Evolutionary conservation across 2,329 filamentous ascomycete species (phyloP).

Genomic region (Botryotinia narcissicola): DNA sequence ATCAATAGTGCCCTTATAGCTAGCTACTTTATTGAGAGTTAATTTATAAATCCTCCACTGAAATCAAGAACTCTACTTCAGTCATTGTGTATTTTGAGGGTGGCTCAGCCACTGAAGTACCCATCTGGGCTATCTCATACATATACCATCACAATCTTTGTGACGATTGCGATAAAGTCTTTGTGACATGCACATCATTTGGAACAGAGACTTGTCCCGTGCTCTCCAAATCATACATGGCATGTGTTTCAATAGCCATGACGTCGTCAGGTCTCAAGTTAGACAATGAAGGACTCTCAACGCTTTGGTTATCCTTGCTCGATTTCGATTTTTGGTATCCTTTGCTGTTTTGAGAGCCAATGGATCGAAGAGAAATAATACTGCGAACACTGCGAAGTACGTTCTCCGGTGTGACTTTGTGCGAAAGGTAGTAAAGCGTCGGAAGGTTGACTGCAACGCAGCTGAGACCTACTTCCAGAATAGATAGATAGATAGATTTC

Average conservation of each 20-base stretch:
- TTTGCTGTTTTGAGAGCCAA: background rate
- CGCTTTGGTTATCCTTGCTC: background rate
- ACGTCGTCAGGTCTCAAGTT: background rate
- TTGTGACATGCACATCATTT: background rate
- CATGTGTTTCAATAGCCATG: background rate
- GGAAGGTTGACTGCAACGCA: slow-evolving; percentile 18
- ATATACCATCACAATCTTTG: background rate
- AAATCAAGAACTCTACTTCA: too few species aligned
- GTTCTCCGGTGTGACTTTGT: slow-evolving; percentile 11
- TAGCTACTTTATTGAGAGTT: too few species aligned
- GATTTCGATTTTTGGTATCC: background rate
- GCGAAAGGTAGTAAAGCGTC: background rate
- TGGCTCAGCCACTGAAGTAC: too few species aligned
- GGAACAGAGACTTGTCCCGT: background rate
- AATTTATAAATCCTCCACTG: too few species aligned
- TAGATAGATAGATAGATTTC: background rate
- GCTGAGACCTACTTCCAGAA: slow-evolving; percentile 8
- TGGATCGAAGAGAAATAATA: slow-evolving; percentile 6
- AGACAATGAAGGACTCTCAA: background rate
- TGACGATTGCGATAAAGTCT: slow-evolving; percentile 1
- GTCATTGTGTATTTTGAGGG: too few species aligned
- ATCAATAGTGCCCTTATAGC: too few species aligned
- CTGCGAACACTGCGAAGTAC: slow-evolving; percentile 12
- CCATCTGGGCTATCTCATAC: too few species aligned
- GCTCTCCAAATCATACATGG: slow-evolving; percentile 8